Conservation (phyloP, 176 grass and related monocot species). For the Poa pratensis region DNA sequence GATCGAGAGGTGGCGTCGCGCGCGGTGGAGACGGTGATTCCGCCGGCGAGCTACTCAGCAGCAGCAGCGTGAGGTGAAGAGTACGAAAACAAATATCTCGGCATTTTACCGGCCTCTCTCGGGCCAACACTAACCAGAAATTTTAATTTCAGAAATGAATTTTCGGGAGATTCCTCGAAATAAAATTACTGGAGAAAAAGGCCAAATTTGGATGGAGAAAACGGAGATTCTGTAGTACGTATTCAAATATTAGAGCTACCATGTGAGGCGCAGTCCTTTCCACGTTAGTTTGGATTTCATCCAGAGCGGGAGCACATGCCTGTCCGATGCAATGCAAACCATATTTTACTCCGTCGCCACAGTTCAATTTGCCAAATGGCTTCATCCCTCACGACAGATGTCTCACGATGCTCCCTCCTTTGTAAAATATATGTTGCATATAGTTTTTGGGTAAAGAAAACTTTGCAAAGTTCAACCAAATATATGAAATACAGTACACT, state of each 20-base stretch:
- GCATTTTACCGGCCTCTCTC: neutral
- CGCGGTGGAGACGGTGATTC: neutral
- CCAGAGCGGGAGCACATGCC: too few species aligned
- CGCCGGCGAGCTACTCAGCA: neutral
- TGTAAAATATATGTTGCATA: too few species aligned
- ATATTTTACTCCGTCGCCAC: too few species aligned
- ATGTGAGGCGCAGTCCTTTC: neutral
- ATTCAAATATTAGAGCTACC: neutral
- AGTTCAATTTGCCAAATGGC: too few species aligned
- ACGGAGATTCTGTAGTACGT: neutral
- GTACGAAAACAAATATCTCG: conserved; percentile 21
- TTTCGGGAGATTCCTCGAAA: neutral
- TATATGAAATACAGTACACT: too few species aligned
- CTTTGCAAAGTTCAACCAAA: too few species aligned
- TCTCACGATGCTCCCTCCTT: too few species aligned
- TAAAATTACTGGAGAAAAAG: neutral
- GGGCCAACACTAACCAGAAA: neutral
- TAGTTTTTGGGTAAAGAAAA: too few species aligned
- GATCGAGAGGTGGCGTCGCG: neutral
- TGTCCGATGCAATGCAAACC: too few species aligned
- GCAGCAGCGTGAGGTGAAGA: neutral
- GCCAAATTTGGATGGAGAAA: neutral
- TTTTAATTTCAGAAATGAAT: conserved; percentile 3
- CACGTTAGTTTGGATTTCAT: neutral
- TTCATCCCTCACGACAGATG: too few species aligned